A percentile compares a stretch with the other conserved stretches of the same genome.
These are phyloP conservation scores for Papiliotrema nemorosa DNA, from an alignment of 1,284 basidiomycete species.

Conservation along the genomic window DNA sequence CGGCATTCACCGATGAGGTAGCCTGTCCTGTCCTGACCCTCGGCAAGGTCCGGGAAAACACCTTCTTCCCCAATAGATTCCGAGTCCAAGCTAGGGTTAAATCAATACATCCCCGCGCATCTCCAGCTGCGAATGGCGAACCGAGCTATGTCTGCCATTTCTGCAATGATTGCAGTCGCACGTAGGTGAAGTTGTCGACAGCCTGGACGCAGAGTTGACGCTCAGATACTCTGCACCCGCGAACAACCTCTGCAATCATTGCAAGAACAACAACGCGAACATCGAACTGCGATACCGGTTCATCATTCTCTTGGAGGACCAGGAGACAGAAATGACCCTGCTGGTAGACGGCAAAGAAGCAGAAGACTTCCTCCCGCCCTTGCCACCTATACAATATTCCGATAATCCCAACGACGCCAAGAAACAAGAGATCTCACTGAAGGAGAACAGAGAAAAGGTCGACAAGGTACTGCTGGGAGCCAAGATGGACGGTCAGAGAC, in stretches of 20 bases:
- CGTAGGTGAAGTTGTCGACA: slow-evolving; percentile 1
- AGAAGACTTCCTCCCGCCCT: slow-evolving; percentile 26
- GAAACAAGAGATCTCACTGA: slow-evolving; percentile 10
- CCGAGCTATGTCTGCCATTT: slow-evolving; percentile 8
- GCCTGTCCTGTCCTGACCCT: slow-evolving; percentile 23
- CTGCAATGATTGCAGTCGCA: not conserved
- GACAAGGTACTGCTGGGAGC: slow-evolving; percentile 25
- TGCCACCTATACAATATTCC: slow-evolving; percentile 19
- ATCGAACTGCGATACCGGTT: slow-evolving; percentile 31
- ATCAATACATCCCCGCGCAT: slow-evolving; percentile 4
- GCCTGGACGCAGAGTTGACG: not conserved
- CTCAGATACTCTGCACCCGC: slow-evolving; percentile 1
- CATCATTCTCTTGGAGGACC: slow-evolving; percentile 8
- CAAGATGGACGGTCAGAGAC: slow-evolving; percentile 22
- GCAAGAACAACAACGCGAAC: slow-evolving; percentile 16
- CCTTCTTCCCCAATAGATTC: slow-evolving; percentile 29
- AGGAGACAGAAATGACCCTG: slow-evolving; percentile 7
- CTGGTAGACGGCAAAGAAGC: slow-evolving; percentile 23
- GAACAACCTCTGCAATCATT: slow-evolving; percentile 16
- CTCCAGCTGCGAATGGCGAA: not conserved
- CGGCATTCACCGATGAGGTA: slow-evolving; percentile 15
- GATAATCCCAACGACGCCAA: slow-evolving; percentile 24
- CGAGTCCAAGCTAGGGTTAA: slow-evolving; percentile 27
- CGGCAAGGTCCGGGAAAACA: slow-evolving; percentile 16
- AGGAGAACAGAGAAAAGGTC: slow-evolving; percentile 9